Base-by-base conservation (phyloP, 345 rosid genomes). In the Acer negundo region DNA sequence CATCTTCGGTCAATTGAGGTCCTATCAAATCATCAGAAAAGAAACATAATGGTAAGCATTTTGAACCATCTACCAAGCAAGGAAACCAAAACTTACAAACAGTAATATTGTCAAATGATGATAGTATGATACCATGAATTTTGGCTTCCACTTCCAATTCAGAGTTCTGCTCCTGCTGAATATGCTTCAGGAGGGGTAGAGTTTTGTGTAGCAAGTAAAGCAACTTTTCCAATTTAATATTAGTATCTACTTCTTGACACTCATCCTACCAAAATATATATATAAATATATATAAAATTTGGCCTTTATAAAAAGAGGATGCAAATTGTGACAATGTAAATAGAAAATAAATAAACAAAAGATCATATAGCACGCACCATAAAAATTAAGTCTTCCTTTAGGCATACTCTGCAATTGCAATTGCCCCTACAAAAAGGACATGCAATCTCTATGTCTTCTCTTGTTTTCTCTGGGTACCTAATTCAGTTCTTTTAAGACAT, bases 371-470 rank as follows among this genome's bases (percentile, higher is more conserved):
- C 69, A 63, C 82, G 6, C 62, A 88, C 91, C 84, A 35, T 69
- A 53, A 75, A 42, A 62, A 69, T 70, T 51, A 82, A 69, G 40
- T 77, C 81, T 81, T 85, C 79, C 78, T 80, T 83, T 67, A 88
- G 85, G 87, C 91, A 88, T 46, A 73, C 35, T 79, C 88, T 85
- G 81, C 89, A 88, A 82, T 88, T 88, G 73, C 91, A 88, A 79
- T 83, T 78, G 75, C 87, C 83, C 20, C 73, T 75, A 70, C 91
- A 88, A 79, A 86, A 88, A 22, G 91, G 91, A 70, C 91, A 88
- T n/a, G 85, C 85, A 69, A 67, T 68, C 70, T 63, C 85, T 58
- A 86, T 12, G 20, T 86, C 87, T 62, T 86, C 83, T 59, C 72
- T 81, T 77, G 82, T 81, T 83, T 79, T 83, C 71, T 70, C 82